Base-by-base conservation (phyloP, 257 asterid genomes). In the Fraxinus cuspidata region DNA sequence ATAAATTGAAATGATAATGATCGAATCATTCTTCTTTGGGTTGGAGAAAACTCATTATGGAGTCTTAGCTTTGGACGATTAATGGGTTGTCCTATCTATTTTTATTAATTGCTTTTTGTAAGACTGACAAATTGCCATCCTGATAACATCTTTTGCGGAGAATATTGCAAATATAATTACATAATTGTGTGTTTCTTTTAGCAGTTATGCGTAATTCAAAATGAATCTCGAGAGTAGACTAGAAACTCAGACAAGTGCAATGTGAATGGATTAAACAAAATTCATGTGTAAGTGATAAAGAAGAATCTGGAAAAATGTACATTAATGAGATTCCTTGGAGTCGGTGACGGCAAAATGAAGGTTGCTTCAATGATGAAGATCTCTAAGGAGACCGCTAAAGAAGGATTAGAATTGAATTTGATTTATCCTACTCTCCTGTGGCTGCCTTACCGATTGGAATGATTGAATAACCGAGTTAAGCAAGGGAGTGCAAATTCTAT, bases 361-460 rank as follows among this genome's bases (percentile, higher is more conserved):
- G 15, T 58, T 21, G 66, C 29, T n/a, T n/a, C 2, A 21, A 58
- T 8, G 15, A 23, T 21, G 28, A 58, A 58, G 66, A 58, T 58
- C 3, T 58, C 66, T 7, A n/a, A 56, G 66, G 66, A 58, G 15
- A n/a, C 66, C 13, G 11, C 5, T 21, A 19, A 7, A 58, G 21
- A 19, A 56, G 65, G 65, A 56, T 56, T 56, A 56, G 65, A 21
- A 11, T 65, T 67, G 71, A 49, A 78, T 40, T 68, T 35, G 70
- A 64, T 74, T 82, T n/a, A 78, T 49, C 35, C n/a, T 71, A 27
- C 40, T 16, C 19, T 29, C 11, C 29, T 15, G 6, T 29, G 37
- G 3, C 18, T 47, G 28, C 71, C n/a, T 72, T 32, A 70, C 47
- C 13, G 64, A 71, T 65, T 70, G 28, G 69, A 25, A 53, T 53